These are phyloP conservation scores for Citrullus amarus DNA, from an alignment of 306 rosid species.

Conservation along the genomic window DNA sequence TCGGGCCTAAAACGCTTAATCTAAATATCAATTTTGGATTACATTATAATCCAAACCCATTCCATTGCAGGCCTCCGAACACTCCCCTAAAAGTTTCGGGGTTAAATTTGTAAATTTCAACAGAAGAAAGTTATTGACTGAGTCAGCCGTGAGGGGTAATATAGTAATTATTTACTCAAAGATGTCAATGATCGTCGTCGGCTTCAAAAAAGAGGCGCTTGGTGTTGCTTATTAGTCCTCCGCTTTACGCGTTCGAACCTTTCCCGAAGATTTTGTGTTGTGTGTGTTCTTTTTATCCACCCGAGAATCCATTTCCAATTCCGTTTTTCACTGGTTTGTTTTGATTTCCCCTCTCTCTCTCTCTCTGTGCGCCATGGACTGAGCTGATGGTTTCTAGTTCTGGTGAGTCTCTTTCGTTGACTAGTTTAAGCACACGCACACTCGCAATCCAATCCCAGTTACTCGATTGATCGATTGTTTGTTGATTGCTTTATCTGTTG, in stretches of 20 bases:
- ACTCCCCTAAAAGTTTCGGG: too few relatives aligned
- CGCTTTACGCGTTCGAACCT: neutral
- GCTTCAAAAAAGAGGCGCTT: slow-evolving; percentile 1
- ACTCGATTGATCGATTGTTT: neutral
- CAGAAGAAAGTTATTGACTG: neutral
- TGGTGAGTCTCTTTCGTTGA: slow-evolving; percentile 6
- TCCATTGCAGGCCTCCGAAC: too few relatives aligned
- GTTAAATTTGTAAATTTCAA: too few relatives aligned
- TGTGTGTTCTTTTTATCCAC: neutral
- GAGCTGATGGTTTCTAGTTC: neutral
- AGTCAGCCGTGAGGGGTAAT: neutral
- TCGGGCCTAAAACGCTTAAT: too few relatives aligned
- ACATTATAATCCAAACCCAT: too few relatives aligned
- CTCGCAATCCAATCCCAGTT: neutral
- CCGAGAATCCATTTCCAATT: neutral
- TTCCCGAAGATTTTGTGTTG: neutral
- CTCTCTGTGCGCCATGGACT: neutral
- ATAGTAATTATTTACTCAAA: neutral
- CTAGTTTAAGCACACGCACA: neutral
- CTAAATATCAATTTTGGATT: too few relatives aligned
- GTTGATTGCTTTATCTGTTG: neutral
- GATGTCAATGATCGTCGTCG: neutral
- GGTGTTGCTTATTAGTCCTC: neutral
- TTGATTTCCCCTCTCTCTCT: neutral
- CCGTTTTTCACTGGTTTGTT: neutral